Evolutionary conservation across 805 yeast genomes (phyloP), one percentile per base, ranked within the genome.

Genomic region (Zygoascus biomembranicola): DNA sequence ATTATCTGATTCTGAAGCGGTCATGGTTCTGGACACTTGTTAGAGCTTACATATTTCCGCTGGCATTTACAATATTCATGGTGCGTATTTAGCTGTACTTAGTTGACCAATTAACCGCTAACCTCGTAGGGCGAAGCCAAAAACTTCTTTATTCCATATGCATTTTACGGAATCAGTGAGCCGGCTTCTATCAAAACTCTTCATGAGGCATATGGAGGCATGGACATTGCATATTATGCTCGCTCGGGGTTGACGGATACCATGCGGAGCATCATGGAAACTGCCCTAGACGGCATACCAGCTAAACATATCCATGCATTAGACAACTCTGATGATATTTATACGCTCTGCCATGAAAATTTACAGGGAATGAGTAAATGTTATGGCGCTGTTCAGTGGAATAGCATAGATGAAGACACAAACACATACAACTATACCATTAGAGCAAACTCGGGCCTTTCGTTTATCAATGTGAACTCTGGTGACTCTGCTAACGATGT

Each of bases 341-440:
- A 57, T 31, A 51, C 54, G 4, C 47, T 60, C 14, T 68, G 72
- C 53, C 54, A 55, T 19, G 69, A 67, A 51, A 65, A 64, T 35
- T 55, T 68, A 31, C 57, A 63, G n/a, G 72, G 72, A 1, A 53
- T 63, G 14, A 60, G 67, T 31, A 57, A 58, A 18, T 68, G 72
- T 52, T 64, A 67, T 23, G 72, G 70, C 14, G 72, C 66, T 10
- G 57, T 68, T 8, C 65, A 66, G 39, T 68, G 71, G 71, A 62
- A 68, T 53, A 44, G 52, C 16, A 58, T 66, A 28, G 69, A 68
- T 49, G 32, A 45, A 4, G 58, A 52, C 5, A 52, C 48, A n/a
- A 44, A 59, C 2, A 32, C 60, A 20, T 68, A 66, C 60, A 68
- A 68, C 56, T 68, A 68, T 56, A 68, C 72, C 6, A 52, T 68